Percentiles rank a stretch among this genome's conserved stretches.
Conservation (phyloP, 192 early-diverging fungal genomes). For the Rhizoclosmatium globosum region DNA sequence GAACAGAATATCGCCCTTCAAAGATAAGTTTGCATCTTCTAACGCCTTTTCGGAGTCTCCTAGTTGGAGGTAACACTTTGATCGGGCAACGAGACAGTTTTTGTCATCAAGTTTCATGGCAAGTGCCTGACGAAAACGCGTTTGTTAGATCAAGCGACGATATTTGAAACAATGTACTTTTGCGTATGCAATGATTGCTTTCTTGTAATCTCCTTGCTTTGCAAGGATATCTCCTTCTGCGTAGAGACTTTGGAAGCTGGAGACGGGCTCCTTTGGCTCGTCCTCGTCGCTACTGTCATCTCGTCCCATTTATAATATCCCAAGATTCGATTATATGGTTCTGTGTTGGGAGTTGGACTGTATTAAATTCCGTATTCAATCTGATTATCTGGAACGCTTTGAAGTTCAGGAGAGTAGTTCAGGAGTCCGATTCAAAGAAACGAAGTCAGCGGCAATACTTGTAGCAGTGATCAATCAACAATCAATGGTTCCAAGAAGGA, state of each 20-base stretch:
- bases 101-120: conserved; percentile 54
- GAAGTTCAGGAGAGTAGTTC: too few species aligned
- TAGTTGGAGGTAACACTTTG: conserved; percentile 53
- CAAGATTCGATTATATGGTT: too few species aligned
- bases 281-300: background rate
- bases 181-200: conserved; percentile 61
- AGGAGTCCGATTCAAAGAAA: too few species aligned
- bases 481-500: too few species aligned
- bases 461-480: too few species aligned
- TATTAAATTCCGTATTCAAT: too few species aligned
- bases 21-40: conserved; percentile 50
- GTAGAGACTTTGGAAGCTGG: conserved; percentile 51
- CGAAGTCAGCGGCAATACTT: too few species aligned
- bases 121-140: conserved; percentile 40
- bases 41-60: conserved; percentile 55
- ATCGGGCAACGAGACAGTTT: conserved; percentile 55
- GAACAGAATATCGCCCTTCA: conserved; percentile 52
- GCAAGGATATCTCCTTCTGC: conserved; percentile 63
- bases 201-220: conserved; percentile 54
- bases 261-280: conserved; percentile 41
- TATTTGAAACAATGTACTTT: conserved; percentile 40
- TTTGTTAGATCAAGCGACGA: background rate
- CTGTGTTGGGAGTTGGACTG: too few species aligned
- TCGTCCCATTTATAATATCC: background rate
- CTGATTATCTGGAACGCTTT: too few species aligned